Evolutionary conservation across 2,329 filamentous ascomycete genomes (phyloP), one percentile per base, ranked within the genome.

Genomic region (Mariannaea sp.): DNA sequence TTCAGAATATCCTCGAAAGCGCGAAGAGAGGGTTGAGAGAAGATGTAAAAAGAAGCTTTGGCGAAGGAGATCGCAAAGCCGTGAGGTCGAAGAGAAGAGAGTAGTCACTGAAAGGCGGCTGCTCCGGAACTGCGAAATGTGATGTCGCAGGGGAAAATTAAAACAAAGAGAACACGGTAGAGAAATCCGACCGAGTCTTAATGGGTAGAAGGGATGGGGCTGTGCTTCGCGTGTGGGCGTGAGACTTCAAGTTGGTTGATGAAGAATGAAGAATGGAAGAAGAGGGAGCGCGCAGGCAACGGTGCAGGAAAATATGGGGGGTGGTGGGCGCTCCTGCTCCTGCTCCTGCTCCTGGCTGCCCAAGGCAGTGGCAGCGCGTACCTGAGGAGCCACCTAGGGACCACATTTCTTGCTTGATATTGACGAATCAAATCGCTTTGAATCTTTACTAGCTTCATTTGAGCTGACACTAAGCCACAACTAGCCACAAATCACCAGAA

Each of bases 251-350:
- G 53, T 59, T 62, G 52, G 45, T 39, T 46, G 51, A 53, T 50
- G 54, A 57, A 60, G 61, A 59, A 57, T 59, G 61, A 59, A 53
- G 20, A 49, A 45, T 49, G 46, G 32, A 54, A 43, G 42, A 58
- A 3, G 24, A 19, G 39, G 16, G 24, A 22, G 43, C 53, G 32
- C 24, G 42, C 47, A 56, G 49, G 51, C 49, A 58, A 42, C 53
- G 33, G 49, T 48, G 49, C 43, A 60, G 59, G 38, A 67, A 67
- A 67, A 64, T 56, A 66, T 48, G 60, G 64, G 62, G 64, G 61
- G 61, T 62, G n/a, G n/a, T n/a, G n/a, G n/a, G n/a, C n/a, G n/a
- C n/a, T n/a, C n/a, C n/a, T n/a, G n/a, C n/a, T n/a, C n/a, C n/a
- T n/a, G 59, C 56, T 55, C 54, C 54, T 42, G 54, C 55, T 57